A percentile compares a stretch with the other conserved stretches of the same genome.
Evolutionary conservation across 176 grass and related monocot species (phyloP).

Genomic region (Oryza punctata): DNA sequence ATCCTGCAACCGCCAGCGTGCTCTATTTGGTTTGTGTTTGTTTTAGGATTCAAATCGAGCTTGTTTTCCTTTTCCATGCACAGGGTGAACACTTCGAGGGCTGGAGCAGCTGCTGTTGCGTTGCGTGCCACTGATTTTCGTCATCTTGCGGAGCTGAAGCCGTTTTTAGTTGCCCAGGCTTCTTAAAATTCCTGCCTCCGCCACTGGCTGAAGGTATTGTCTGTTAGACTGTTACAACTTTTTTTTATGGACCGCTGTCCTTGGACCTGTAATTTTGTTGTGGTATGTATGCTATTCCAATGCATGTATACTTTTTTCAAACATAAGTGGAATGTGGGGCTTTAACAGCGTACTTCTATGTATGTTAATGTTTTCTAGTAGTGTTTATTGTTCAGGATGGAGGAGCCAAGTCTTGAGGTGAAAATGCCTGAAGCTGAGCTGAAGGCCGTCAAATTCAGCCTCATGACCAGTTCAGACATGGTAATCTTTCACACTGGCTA

Average conservation of each 20-base stretch:
- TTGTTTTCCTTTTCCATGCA: neutral
- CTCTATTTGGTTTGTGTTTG: neutral
- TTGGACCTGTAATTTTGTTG: neutral
- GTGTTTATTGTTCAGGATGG: slow-evolving; percentile 50
- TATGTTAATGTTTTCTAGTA: slow-evolving; percentile 21
- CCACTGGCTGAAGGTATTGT: neutral
- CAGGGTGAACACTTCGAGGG: neutral
- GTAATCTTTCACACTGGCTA: slow-evolving; percentile 53
- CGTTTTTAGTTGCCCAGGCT: too few species aligned
- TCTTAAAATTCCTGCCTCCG: too few species aligned
- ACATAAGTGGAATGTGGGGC: neutral
- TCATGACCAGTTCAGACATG: slow-evolving; percentile 74
- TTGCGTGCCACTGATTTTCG: neutral
- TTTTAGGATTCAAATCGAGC: neutral
- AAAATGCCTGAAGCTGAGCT: slow-evolving; percentile 43
- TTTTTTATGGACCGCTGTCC: neutral
- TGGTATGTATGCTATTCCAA: neutral
- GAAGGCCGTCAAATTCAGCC: slow-evolving; percentile 61
- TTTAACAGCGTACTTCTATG: slow-evolving; percentile 21
- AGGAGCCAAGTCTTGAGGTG: slow-evolving; percentile 40
- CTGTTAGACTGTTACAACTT: too few species aligned
- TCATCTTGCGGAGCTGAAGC: neutral
- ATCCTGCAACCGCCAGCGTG: neutral
- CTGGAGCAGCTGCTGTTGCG: neutral
- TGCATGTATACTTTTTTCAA: neutral